Base-by-base conservation (phyloP, 768 basidiomycete species). In the Clitopilus passeckerianus region DNA sequence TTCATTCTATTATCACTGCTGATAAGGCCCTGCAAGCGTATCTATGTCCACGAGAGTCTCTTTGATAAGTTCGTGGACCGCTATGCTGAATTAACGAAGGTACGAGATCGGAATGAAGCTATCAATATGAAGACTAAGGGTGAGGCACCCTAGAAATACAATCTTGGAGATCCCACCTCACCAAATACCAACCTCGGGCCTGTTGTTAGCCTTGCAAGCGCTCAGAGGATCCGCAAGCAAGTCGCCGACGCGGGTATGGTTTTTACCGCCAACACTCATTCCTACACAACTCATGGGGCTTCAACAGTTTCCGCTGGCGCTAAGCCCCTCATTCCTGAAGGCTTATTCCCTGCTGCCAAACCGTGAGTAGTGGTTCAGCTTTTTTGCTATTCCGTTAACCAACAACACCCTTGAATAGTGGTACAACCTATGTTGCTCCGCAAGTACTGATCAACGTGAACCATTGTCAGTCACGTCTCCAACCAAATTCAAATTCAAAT, bases 391-490 rank as follows among this genome's bases (percentile, higher is more conserved):
- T 10, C 30, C 22, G 57, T 15, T 44, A 56, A 27, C 33, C 30
- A 7, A n/a, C n/a, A n/a, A n/a, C 1, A 59, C 16, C 18, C 44
- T 9, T 18, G 20, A 50, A 50, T 61, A 93, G 90, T 37, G 92
- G 87, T 1, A 90, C 90, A 0, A 81, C 95, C 0, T 94, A 88
- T 64, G 92, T 99, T 54, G 92, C 87, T 0, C 97, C 97, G 0
- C 92, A 95, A 70, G 93, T 98, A 2, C 74, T 98, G 34, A 80
- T 95, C 33, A 80, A 97, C 62, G 97, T 99, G 10, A 73, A 94
- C 67, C 96, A 98, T 70, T 72, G 92, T 93, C 66, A 68, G 91
- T 81, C 33, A 20, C 53, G 7, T 34, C 60, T 18, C 54, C 33
- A 12, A 20, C 12, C 10, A 23, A n/a, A 50, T 20, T 12, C 46